Conservation (phyloP, 352 stramenopile genomes). For the Phytophthora citricola region DNA sequence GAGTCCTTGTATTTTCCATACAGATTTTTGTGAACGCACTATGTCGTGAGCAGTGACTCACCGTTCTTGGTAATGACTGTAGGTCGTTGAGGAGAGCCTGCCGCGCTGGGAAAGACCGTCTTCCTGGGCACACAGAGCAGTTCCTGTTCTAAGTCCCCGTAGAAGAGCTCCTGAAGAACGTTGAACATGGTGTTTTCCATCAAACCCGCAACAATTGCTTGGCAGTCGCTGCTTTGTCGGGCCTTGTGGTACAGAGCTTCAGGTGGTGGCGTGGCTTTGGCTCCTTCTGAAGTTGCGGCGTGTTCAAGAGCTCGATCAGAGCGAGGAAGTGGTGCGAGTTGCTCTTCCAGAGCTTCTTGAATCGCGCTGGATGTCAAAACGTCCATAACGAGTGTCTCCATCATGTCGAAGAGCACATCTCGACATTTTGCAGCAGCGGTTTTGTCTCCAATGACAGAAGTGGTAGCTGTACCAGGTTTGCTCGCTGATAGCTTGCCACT, state of each 20-base stretch:
- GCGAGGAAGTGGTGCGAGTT: constrained; percentile 40
- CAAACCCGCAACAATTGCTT: constrained; percentile 60
- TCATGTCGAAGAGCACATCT: constrained; percentile 56
- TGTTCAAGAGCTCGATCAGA: constrained; percentile 34
- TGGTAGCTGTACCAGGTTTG: constrained; percentile 18
- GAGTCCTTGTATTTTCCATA: constrained; percentile 28
- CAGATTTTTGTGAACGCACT: constrained; percentile 16
- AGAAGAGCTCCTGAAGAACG: constrained; percentile 85
- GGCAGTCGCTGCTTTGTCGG: constrained; percentile 66
- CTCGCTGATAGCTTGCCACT: constrained; percentile 12
- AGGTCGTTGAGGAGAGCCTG: constrained; percentile 2
- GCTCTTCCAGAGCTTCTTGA: constrained; percentile 48
- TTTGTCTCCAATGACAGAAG: constrained; percentile 9
- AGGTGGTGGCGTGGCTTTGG: constrained; percentile 6
- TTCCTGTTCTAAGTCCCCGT: constrained; percentile 76
- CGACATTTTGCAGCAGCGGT: constrained; percentile 35
- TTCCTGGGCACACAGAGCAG: constrained; percentile 72
- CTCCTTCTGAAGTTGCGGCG: constrained; percentile 11
- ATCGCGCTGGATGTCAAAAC: constrained; percentile 61
- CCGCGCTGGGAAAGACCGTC: constrained; percentile 46
- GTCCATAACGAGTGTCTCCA: constrained; percentile 70
- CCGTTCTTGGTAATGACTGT: constrained; percentile 11
- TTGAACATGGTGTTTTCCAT: constrained; percentile 87
- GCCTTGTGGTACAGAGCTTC: constrained; percentile 34
- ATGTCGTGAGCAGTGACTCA: constrained; percentile 23